Conservation (phyloP, 805 yeast genomes). For the Lachancea thermotolerans region DNA sequence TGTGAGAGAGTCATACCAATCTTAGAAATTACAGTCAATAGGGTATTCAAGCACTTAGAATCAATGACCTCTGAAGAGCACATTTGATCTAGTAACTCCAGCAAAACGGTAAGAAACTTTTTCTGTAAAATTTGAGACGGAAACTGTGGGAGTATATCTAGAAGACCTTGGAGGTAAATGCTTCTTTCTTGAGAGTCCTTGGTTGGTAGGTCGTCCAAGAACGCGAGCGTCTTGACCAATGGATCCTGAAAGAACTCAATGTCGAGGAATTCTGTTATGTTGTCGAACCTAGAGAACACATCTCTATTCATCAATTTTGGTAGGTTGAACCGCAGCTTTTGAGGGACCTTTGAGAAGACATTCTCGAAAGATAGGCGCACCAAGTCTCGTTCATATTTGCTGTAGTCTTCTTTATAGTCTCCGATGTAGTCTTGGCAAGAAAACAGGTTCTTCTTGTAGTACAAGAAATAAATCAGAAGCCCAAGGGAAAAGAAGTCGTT, state of each 20-base stretch:
- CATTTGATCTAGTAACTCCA: constrained; percentile 40
- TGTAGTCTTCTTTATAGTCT: constrained; percentile 54
- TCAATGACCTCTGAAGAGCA: constrained; percentile 32
- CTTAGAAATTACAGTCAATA: constrained; percentile 47
- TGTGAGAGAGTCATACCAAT: constrained; percentile 66
- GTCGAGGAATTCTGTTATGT: constrained; percentile 49
- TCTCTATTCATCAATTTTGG: constrained; percentile 48
- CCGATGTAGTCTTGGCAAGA: constrained; percentile 48
- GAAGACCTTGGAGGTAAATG: constrained; percentile 60
- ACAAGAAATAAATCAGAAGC: constrained; percentile 62
- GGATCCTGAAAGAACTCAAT: constrained; percentile 78
- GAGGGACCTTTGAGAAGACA: constrained; percentile 55
- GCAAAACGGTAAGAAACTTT: constrained; percentile 67
- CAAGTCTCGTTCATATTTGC: constrained; percentile 42
- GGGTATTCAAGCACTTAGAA: constrained; percentile 35
- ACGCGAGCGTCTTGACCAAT: constrained; percentile 69
- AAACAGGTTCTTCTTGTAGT: constrained; percentile 46
- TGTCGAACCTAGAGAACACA: constrained; percentile 50
- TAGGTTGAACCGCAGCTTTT: constrained; percentile 39
- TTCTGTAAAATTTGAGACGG: constrained; percentile 53
- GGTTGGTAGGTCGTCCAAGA: constrained; percentile 77
- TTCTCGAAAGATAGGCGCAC: constrained; percentile 33
- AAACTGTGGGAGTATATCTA: constrained; percentile 46
- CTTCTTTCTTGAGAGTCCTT: constrained; percentile 60
- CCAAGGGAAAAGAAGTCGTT: constrained; percentile 87